A percentile compares a stretch with the other conserved stretches of the same genome.
Conservation (phyloP, 116 monocot species). For the Zostera marina region DNA sequence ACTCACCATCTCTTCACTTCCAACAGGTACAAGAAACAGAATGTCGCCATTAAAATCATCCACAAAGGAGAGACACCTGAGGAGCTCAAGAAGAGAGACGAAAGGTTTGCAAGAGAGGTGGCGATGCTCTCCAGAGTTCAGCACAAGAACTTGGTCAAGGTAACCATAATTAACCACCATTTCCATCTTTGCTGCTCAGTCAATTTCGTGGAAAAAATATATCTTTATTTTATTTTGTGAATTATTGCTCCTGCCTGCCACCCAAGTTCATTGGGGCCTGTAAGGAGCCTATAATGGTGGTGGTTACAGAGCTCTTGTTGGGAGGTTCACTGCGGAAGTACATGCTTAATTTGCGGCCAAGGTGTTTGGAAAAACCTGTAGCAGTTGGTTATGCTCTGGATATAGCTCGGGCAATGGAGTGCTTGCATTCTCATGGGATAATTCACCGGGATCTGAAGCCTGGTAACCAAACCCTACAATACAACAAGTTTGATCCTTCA, state of each 20-base stretch:
- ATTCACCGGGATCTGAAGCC: conserved; percentile 72
- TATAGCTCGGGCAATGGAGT: conserved; percentile 84
- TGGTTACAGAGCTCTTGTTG: conserved; percentile 86
- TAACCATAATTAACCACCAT: conserved; percentile 4
- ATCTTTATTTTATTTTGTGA: no score
- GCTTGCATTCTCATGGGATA: conserved; percentile 67
- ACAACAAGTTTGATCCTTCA: no score
- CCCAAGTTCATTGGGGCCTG: conserved; percentile 96
- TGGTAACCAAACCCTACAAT: conserved; percentile 36
- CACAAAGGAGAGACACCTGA: conserved; percentile 71
- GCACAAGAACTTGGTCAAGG: conserved; percentile 96
- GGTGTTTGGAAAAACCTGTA: conserved; percentile 47
- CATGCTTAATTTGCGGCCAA: conserved; percentile 59
- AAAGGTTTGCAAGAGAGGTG: conserved; percentile 79
- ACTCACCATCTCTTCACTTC: neutral
- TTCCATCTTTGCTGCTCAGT: neutral
- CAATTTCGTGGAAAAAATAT: neutral
- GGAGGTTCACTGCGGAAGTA: conserved; percentile 81
- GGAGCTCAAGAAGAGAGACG: conserved; percentile 62
- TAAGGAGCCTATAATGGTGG: conserved; percentile 92
- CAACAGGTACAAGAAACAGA: conserved; percentile 85
- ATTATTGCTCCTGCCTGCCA: neutral
- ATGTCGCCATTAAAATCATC: conserved; percentile 86
- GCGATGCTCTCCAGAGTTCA: conserved; percentile 71
- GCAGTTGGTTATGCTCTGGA: conserved; percentile 81